Conservation (phyloP, 257 asterid species). For the Capsicum pubescens region DNA sequence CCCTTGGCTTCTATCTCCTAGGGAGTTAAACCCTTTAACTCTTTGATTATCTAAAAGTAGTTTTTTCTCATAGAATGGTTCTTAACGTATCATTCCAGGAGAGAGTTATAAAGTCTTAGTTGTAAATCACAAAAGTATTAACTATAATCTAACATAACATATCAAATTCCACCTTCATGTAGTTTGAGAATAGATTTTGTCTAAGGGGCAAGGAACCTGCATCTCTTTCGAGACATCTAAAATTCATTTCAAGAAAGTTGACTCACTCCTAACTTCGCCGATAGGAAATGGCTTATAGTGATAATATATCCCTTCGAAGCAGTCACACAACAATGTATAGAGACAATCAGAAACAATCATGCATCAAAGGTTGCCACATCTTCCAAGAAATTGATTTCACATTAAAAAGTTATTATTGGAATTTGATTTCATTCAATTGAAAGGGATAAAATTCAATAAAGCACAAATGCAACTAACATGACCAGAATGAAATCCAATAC, state of each 20-base stretch:
- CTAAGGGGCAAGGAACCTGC: not conserved
- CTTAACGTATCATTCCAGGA: not conserved
- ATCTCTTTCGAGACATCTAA: not conserved
- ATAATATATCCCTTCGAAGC: not conserved
- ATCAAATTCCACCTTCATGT: not conserved
- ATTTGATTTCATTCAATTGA: not conserved
- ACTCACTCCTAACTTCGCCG: not conserved
- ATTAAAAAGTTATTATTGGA: not conserved
- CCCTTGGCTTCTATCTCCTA: conserved; percentile 1
- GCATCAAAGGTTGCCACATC: not conserved
- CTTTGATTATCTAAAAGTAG: not conserved
- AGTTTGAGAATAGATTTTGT: not conserved
- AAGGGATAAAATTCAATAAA: too few relatives aligned
- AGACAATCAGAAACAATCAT: not conserved
- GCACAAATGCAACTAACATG: not conserved
- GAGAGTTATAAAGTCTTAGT: not conserved
- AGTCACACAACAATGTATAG: not conserved
- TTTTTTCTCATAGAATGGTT: not conserved
- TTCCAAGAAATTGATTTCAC: not conserved
- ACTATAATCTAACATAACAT: not conserved
- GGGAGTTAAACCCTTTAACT: not conserved
- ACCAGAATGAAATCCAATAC: not conserved
- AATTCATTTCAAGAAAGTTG: not conserved
- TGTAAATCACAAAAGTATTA: not conserved
- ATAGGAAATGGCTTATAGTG: not conserved